Percentiles rank a stretch among this genome's conserved stretches.
phyloP scores from a whole-genome alignment of 2,329 filamentous ascomycete species.

The Pseudonectria foliicola region DNA sequence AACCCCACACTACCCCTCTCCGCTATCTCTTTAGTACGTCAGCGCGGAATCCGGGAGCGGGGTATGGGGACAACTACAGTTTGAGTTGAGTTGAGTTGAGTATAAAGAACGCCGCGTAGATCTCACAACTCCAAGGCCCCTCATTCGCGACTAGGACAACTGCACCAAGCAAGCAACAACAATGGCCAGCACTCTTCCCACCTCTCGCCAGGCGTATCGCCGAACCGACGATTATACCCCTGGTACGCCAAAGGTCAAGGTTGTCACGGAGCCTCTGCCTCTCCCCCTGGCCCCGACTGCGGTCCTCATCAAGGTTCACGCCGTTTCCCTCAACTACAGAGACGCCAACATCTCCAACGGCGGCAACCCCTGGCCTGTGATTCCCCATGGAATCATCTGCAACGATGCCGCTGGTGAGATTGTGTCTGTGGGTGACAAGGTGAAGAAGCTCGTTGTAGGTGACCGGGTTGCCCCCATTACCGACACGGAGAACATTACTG shows the following conservation, averaged over 20 bases:
- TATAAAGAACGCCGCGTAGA: too few relatives aligned
- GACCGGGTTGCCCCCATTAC: constrained; percentile 32
- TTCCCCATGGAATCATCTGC: constrained; percentile 23
- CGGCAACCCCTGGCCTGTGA: constrained; percentile 34
- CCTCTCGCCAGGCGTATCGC: constrained; percentile 18
- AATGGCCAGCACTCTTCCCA: constrained; percentile 1
- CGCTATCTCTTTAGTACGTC: too few relatives aligned
- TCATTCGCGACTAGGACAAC: too few relatives aligned
- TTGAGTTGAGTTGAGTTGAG: too few relatives aligned
- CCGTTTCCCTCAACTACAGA: constrained; percentile 28
- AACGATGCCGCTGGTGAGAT: constrained; percentile 37
- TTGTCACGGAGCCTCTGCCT: constrained; percentile 26
- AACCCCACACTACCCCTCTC: too few relatives aligned
- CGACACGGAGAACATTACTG: constrained; percentile 34
- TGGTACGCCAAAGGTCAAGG: constrained; percentile 25
- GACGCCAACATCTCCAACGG: constrained; percentile 31
- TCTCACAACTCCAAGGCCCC: too few relatives aligned
- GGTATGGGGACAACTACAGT: too few relatives aligned
- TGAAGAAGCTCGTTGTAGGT: constrained; percentile 24
- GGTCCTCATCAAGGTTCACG: constrained; percentile 25
- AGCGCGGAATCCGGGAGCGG: too few relatives aligned
- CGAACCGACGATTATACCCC: constrained; percentile 24
- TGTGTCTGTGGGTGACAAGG: constrained; percentile 28
- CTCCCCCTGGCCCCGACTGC: constrained; percentile 23
- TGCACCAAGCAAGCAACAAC: too few relatives aligned